Base-by-base conservation (phyloP, 106 monocot species). In the Dendrobium huoshanense region DNA sequence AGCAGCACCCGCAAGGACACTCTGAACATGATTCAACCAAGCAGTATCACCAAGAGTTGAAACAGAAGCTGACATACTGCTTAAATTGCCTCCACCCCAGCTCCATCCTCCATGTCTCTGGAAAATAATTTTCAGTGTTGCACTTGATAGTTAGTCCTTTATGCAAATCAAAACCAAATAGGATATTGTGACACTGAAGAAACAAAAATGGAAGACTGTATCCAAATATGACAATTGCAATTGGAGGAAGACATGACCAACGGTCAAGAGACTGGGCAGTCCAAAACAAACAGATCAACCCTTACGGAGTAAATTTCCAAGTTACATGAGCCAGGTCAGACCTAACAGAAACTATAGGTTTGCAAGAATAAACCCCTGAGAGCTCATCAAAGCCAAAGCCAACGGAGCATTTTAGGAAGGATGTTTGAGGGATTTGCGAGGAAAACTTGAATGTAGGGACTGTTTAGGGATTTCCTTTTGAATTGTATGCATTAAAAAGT, bases 21-120 rank as follows among this genome's bases (percentile, higher is more conserved):
- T 95, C 79, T 99, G 98, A 75, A 99, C 86, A 90, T 99, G 98
- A 79, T 77, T 91, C 81, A 99, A 77, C 98, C 98, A 99, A 22
- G 90, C 96, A 85, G 86, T 94, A 44, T 89, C 98, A 45, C 91
- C 95, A 15, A 99, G 82, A 22, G 87, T 90, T 44, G 98, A 87
- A 86, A 92, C 95, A 77, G 95, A 99, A 85, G 91, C 92, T 77
- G 98, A 95, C 95, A 95, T 99, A 77, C 95, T 99, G 75, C 95
- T 99, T 6, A 95, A 73, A 79, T 93, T 95, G 18, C 98, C 97
- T 49, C 94, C 92, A 73, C 92, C 92, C 98, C 95, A 99, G 8
- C 89, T 94, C 86, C 91, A 92, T 67, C 95, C 98, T 75, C 98
- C 87, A 82, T 91, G 82, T 85, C 95, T 95, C 98, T 99, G 84